A percentile compares a stretch with the other conserved stretches of the same genome.
Conservation (phyloP, 2,329 filamentous ascomycete genomes). For the Cladorrhinum sp. region DNA sequence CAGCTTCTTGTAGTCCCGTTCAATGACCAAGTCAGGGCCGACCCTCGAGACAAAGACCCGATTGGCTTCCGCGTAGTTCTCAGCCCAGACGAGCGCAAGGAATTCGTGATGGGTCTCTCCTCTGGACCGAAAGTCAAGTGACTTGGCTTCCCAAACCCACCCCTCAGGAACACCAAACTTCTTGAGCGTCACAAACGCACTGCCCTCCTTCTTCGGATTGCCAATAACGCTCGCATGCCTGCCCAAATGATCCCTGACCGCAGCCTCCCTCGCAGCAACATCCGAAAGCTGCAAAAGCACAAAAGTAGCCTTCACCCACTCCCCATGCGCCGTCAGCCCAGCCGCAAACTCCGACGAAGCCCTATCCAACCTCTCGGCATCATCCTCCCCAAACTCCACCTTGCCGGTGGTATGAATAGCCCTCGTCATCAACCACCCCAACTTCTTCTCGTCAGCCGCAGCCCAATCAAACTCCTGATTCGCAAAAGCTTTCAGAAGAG, state of each 20-base stretch:
- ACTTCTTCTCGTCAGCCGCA: slow-evolving; percentile 58
- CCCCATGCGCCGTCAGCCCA: slow-evolving; percentile 59
- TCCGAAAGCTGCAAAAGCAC: slow-evolving; percentile 74
- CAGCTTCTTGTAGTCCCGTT: slow-evolving; percentile 71
- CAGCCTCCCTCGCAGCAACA: slow-evolving; percentile 57
- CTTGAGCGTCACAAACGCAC: slow-evolving; percentile 58
- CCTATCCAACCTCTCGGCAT: slow-evolving; percentile 61
- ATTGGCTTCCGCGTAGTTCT: slow-evolving; percentile 77
- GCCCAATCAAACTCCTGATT: slow-evolving; percentile 58
- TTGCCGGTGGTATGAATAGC: slow-evolving; percentile 53
- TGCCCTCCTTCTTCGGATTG: slow-evolving; percentile 48
- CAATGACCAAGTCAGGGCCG: slow-evolving; percentile 77
- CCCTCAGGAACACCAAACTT: slow-evolving; percentile 67
- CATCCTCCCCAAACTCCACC: slow-evolving; percentile 51
- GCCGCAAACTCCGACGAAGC: slow-evolving; percentile 63
- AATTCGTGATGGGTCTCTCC: slow-evolving; percentile 70
- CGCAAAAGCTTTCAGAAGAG: slow-evolving; percentile 77
- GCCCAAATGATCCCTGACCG: slow-evolving; percentile 70
- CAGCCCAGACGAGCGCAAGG: slow-evolving; percentile 74
- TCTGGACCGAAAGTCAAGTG: slow-evolving; percentile 73
- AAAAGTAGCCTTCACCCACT: slow-evolving; percentile 70
- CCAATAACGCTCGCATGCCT: slow-evolving; percentile 68
- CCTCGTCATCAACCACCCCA: slow-evolving; percentile 83
- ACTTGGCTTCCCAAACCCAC: slow-evolving; percentile 88
- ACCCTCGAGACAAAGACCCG: slow-evolving; percentile 76